phyloP scores from a whole-genome alignment of 1,284 basidiomycete species.

The Irpex sp. region DNA sequence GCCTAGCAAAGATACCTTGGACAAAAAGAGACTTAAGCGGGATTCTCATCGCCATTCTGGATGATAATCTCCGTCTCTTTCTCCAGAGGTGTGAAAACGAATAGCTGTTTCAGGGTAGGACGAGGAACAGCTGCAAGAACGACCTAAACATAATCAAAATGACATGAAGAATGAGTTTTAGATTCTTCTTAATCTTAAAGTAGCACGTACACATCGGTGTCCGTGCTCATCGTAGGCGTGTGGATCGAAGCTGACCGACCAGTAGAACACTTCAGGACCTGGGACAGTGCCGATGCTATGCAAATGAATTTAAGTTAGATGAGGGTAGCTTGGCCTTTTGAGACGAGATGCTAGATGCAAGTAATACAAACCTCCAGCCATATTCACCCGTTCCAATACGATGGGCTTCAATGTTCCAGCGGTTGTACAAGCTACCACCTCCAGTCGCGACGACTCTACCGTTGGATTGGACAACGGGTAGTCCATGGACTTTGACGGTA shows the following conservation, averaged over 20 bases:
- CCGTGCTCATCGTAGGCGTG: neutral
- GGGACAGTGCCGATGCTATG: neutral
- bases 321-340: too few species aligned
- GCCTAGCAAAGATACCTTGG: too few species aligned
- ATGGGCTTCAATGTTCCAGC: neutral
- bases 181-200: neutral
- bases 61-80: constrained; percentile 7
- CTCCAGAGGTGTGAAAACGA: neutral
- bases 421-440: neutral
- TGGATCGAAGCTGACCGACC: neutral
- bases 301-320: too few species aligned
- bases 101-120: constrained; percentile 3
- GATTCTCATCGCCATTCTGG: constrained; percentile 12
- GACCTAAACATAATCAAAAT: neutral
- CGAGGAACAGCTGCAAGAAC: constrained; percentile 1
- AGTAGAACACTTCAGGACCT: neutral
- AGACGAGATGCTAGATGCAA: neutral
- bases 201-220: neutral
- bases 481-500: neutral
- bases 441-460: neutral
- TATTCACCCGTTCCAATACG: neutral
- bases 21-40: neutral
- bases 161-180: neutral
- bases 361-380: neutral
- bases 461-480: neutral